These are phyloP conservation scores for Grosmannia serpens DNA, from an alignment of 2,329 filamentous ascomycete species.

Conservation along the genomic window DNA sequence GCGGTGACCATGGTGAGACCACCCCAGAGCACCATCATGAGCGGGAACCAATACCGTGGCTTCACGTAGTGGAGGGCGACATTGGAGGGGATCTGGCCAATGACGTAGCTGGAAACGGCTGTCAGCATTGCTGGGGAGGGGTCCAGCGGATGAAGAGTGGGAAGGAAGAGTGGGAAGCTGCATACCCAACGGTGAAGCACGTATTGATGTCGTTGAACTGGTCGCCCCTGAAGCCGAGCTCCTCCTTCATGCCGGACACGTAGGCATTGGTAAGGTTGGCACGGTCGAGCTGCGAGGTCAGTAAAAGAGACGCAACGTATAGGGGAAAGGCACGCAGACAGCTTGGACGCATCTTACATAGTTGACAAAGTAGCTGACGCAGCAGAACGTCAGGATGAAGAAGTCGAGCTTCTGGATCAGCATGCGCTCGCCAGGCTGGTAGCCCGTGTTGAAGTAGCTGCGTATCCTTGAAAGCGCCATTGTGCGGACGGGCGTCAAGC, in stretches of 20 bases:
- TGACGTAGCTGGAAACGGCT: slow-evolving; percentile 21
- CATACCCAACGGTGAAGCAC: slow-evolving; percentile 33
- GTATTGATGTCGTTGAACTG: slow-evolving; percentile 43
- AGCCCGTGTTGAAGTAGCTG: slow-evolving; percentile 10
- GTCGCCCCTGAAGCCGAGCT: slow-evolving; percentile 34
- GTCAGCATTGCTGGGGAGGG: background rate
- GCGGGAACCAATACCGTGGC: slow-evolving; percentile 52
- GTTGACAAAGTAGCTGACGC: slow-evolving; percentile 44
- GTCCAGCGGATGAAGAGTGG: background rate
- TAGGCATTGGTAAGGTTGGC: slow-evolving; percentile 43
- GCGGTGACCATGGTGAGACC: slow-evolving; percentile 51
- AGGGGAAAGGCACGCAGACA: background rate
- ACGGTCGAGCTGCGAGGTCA: slow-evolving; percentile 27
- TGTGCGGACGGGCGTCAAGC: background rate
- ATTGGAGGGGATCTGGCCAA: slow-evolving; percentile 52
- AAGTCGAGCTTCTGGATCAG: slow-evolving; percentile 31
- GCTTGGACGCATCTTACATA: slow-evolving; percentile 29
- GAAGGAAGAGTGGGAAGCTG: slow-evolving; percentile 1
- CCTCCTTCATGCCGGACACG: slow-evolving; percentile 41
- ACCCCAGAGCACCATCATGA: slow-evolving; percentile 54
- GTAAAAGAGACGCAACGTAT: background rate
- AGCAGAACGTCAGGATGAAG: slow-evolving; percentile 54
- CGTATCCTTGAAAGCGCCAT: slow-evolving; percentile 9
- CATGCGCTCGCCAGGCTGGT: slow-evolving; percentile 18
- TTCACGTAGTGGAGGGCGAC: slow-evolving; percentile 51